Conservation (phyloP, 495 filamentous ascomycete genomes). For the Penicillium nucicola region DNA sequence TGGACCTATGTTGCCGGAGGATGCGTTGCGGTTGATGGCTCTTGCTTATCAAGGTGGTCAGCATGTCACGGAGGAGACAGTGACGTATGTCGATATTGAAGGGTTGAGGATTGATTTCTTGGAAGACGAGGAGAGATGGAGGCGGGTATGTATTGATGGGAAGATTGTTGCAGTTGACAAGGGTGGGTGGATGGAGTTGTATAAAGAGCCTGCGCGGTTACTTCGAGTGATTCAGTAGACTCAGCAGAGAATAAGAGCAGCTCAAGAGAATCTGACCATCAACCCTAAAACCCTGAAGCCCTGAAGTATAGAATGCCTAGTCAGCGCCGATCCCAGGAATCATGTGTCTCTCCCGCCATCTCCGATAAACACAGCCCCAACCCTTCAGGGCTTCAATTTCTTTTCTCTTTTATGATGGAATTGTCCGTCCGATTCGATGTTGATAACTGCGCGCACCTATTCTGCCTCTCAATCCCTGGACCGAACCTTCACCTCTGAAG, state of each 20-base stretch:
- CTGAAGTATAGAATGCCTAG: no score
- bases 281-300: no score
- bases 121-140: conserved; percentile 65
- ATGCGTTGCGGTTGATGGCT: conserved; percentile 72
- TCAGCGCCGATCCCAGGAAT: not conserved
- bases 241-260: no score
- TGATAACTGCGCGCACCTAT: conserved; percentile 50
- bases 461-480: conserved; percentile 43
- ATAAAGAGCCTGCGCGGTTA: conserved; percentile 30
- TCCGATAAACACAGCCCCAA: not conserved
- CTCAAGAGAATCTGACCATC: no score
- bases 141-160: conserved; percentile 85
- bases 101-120: conserved; percentile 62
- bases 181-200: conserved; percentile 69
- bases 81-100: conserved; percentile 65
- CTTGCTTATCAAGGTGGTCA: conserved; percentile 69
- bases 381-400: not conserved
- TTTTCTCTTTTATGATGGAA: conserved; percentile 17
- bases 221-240: conserved; percentile 24
- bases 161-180: conserved; percentile 69
- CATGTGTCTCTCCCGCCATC: conserved; percentile 1
- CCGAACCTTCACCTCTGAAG: conserved; percentile 16
- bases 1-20: conserved; percentile 55
- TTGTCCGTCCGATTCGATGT: conserved; percentile 33
- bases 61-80: conserved; percentile 59